These are phyloP conservation scores for Backusella parvicylindrica DNA, from an alignment of 192 early-diverging fungal species.

Conservation along the genomic window DNA sequence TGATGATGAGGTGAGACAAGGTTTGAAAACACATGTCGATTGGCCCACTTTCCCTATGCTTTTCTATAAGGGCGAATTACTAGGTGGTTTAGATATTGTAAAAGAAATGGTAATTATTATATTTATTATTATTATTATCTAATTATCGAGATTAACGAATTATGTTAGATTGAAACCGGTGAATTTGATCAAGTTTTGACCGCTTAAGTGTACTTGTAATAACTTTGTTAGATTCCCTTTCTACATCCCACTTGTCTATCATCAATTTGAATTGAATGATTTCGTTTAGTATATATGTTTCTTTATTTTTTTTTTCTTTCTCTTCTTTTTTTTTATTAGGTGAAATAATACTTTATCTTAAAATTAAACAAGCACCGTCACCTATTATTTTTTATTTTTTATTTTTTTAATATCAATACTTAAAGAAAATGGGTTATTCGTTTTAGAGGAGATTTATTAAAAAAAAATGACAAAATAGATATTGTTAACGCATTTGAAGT, in stretches of 20 bases:
- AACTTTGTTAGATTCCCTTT: not conserved
- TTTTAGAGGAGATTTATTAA: not conserved
- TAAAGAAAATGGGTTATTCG: not conserved
- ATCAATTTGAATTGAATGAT: not conserved
- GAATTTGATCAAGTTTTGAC: slow-evolving; percentile 66
- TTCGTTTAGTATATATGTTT: not conserved
- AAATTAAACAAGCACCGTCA: not conserved
- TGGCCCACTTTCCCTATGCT: slow-evolving; percentile 98
- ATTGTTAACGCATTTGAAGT: not conserved
- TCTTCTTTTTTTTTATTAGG: not conserved
- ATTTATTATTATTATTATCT: not conserved
- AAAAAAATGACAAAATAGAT: not conserved
- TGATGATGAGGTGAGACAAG: slow-evolving; percentile 90
- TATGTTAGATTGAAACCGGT: slow-evolving; percentile 46
- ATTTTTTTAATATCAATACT: not conserved
- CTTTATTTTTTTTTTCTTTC: not conserved
- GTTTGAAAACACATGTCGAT: slow-evolving; percentile 81
- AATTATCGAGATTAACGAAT: no score
- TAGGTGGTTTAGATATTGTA: slow-evolving; percentile 95
- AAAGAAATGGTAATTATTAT: slow-evolving; percentile 72
- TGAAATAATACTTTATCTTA: not conserved
- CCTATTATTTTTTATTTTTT: not conserved
- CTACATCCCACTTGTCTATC: not conserved
- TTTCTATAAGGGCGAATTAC: slow-evolving; percentile 87
- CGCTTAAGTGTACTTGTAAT: slow-evolving; percentile 22